Percentiles rank a stretch among this genome's conserved stretches.
Evolutionary conservation across 139 green algal species (phyloP).

Genomic region (Chlorella sp.): DNA sequence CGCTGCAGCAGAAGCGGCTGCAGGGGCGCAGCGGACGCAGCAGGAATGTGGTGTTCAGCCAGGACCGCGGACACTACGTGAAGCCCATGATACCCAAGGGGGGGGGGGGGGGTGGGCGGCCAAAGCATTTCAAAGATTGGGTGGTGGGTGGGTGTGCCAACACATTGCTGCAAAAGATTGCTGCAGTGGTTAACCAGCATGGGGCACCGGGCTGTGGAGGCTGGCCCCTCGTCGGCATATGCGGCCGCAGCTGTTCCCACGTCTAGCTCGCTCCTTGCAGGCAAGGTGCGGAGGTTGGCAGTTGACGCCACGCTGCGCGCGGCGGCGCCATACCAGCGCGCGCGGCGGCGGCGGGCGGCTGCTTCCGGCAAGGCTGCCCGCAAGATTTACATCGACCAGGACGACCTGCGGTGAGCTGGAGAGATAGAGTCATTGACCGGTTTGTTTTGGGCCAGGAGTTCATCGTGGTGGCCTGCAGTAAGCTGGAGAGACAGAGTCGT

Average conservation of each 20-base stretch:
- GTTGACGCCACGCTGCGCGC: slow-evolving; percentile 97
- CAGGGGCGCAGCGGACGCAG: slow-evolving; percentile 88
- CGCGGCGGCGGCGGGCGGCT: slow-evolving; percentile 50
- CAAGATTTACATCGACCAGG: slow-evolving; percentile 96
- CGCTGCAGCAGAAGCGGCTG: no score
- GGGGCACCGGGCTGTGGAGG: no score
- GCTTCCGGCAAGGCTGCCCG: slow-evolving; percentile 28
- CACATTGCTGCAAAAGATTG: no score
- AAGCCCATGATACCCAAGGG: slow-evolving; percentile 99
- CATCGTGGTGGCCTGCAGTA: no score
- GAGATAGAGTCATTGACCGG: no score
- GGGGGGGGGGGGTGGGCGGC: background rate
- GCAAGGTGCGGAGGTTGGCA: slow-evolving; percentile 89
- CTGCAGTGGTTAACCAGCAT: no score
- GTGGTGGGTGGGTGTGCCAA: no score
- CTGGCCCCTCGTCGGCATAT: no score
- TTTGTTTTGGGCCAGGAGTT: no score
- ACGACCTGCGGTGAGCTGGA: slow-evolving; percentile 80
- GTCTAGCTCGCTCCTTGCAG: background rate
- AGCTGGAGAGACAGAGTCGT: no score
- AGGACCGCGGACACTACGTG: slow-evolving; percentile 93
- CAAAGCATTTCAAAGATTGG: no score
- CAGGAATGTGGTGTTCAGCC: slow-evolving; percentile 98
- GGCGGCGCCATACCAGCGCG: slow-evolving; percentile 94
- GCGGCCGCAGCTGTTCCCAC: no score